phyloP scores from a whole-genome alignment of 306 rosid genomes.

The Sechiopsis laciniata region DNA sequence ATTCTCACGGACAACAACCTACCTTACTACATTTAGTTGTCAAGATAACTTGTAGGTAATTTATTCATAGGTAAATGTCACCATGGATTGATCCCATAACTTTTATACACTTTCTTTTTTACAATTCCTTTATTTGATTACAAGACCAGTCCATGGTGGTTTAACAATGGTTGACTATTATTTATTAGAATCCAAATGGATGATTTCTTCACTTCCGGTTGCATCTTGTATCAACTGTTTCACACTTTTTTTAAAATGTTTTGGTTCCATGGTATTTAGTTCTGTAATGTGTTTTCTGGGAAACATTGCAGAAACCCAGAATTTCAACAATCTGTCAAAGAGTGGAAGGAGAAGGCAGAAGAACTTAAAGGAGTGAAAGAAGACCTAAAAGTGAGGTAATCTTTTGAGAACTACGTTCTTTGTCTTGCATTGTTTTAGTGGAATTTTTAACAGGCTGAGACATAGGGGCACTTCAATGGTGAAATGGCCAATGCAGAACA shows the following conservation, averaged over 20 bases:
- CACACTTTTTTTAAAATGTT: constrained; percentile 6
- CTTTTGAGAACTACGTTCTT: constrained; percentile 19
- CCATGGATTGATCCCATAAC: no score
- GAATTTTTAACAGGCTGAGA: constrained; percentile 62
- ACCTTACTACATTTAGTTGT: no score
- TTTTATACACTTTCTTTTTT: no score
- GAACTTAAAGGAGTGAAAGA: constrained; percentile 74
- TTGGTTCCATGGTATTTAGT: background rate
- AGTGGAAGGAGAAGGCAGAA: constrained; percentile 66
- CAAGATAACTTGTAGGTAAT: no score
- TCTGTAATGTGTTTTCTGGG: constrained; percentile 9
- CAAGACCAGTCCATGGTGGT: no score
- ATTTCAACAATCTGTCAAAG: constrained; percentile 69
- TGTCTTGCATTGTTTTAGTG: constrained; percentile 16
- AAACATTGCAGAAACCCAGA: constrained; percentile 51
- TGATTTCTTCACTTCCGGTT: constrained; percentile 14
- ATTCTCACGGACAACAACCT: no score
- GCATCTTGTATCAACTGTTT: background rate
- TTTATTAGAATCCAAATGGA: background rate
- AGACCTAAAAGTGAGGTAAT: constrained; percentile 67
- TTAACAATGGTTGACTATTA: background rate
- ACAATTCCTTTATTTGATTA: no score
- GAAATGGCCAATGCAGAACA: constrained; percentile 93
- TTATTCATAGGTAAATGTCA: no score
- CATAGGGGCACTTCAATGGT: constrained; percentile 77